Evolutionary conservation across 23 red algal genomes (phyloP).

Genomic region (Gracilaria caudata): DNA sequence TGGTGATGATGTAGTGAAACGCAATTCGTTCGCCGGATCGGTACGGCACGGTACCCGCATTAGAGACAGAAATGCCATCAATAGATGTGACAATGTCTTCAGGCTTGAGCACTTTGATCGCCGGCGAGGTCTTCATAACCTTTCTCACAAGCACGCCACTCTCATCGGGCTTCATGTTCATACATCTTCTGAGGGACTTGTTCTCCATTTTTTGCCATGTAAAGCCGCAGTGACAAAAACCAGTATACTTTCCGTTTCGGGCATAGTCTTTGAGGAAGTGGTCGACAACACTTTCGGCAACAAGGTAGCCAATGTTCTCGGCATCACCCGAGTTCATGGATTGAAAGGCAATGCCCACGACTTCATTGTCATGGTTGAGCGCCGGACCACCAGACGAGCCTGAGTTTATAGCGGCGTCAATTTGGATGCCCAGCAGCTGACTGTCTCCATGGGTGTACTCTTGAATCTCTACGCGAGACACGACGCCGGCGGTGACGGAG

Average conservation of each 20-base stretch:
- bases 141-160: slow-evolving; percentile 78
- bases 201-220: slow-evolving; percentile 90
- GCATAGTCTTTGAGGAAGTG: slow-evolving; percentile 86
- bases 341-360: slow-evolving; percentile 91
- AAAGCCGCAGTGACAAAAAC: slow-evolving; percentile 86
- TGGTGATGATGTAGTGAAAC: slow-evolving; percentile 83
- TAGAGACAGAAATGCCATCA: slow-evolving; percentile 79
- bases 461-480: slow-evolving; percentile 81
- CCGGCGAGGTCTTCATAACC: slow-evolving; percentile 60
- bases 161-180: slow-evolving; percentile 52
- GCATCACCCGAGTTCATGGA: slow-evolving; percentile 64
- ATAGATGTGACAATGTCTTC: slow-evolving; percentile 86
- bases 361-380: slow-evolving; percentile 61
- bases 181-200: slow-evolving; percentile 50
- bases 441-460: slow-evolving; percentile 69
- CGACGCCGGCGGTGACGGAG: slow-evolving; percentile 87
- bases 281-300: slow-evolving; percentile 83
- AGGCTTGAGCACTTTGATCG: slow-evolving; percentile 58
- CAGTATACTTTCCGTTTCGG: slow-evolving; percentile 71
- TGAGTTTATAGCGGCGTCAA: slow-evolving; percentile 82
- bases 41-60: slow-evolving; percentile 90
- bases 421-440: slow-evolving; percentile 45
- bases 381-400: slow-evolving; percentile 94
- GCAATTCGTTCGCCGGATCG: slow-evolving; percentile 82
- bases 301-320: slow-evolving; percentile 86